Evolutionary conservation across 2,329 filamentous ascomycete genomes (phyloP).

Genomic region (Aspergillus calidoustus): DNA sequence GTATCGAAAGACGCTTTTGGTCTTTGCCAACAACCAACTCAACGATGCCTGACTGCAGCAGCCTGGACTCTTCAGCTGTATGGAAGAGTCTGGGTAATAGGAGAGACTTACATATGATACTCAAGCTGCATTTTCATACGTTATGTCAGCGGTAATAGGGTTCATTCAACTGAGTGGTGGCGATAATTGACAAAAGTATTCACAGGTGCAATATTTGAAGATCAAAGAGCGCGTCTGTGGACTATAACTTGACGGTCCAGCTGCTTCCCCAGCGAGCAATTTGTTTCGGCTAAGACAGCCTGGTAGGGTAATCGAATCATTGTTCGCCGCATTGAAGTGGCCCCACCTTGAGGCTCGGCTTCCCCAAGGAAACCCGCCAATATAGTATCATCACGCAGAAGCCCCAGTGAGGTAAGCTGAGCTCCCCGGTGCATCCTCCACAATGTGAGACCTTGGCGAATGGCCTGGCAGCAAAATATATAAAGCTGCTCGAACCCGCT

Average conservation of each 20-base stretch:
- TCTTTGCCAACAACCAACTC: constrained; percentile 19
- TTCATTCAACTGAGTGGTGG: constrained; percentile 5
- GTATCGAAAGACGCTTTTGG: constrained; percentile 19
- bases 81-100: constrained; percentile 3
- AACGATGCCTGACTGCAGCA: constrained; percentile 17
- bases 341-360: constrained; percentile 5
- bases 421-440: background rate
- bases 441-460: background rate
- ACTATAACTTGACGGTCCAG: background rate
- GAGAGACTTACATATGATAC: constrained; percentile 10
- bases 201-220: background rate
- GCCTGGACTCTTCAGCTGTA: constrained; percentile 1
- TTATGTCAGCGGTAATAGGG: constrained; percentile 9
- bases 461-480: background rate
- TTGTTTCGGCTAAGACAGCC: constrained; percentile 3
- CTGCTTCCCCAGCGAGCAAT: constrained; percentile 10
- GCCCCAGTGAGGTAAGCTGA: constrained; percentile 3
- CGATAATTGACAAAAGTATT: constrained; percentile 5
- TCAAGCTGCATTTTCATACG: constrained; percentile 9
- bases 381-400: too few species aligned
- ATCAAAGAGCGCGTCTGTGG: background rate
- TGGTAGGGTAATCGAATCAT: constrained; percentile 7
- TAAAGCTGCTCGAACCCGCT: constrained; percentile 10
- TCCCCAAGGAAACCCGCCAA: constrained; percentile 9
- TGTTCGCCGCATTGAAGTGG: constrained; percentile 11